Evolutionary conservation across 441 rosid genomes (phyloP), one percentile per base, ranked within the genome.

Genomic region (Corymbia citriodora): DNA sequence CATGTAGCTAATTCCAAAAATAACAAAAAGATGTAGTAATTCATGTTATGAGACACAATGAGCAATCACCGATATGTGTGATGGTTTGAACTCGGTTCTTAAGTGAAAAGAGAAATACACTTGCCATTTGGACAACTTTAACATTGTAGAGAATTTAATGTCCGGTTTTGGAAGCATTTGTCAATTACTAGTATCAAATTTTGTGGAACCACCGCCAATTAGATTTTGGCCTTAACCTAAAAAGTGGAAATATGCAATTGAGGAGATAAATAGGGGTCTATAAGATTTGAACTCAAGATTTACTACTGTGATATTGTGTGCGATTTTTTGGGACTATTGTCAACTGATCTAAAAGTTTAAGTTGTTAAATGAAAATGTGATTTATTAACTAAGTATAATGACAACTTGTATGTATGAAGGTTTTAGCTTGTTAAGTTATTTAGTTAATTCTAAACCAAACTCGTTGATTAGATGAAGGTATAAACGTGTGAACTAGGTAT

Each of bases 261-360:
- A 0, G 1, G 63, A 29, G n/a, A 6, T 13, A 59, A 59, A 59
- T 59, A 59, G 10, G 25, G 15, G 7, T 29, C 65, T 10, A 5
- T 29, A 59, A 25, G 25, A 59, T 59, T 59, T 59, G 10, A 59
- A 59, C 65, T 25, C 0, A 14, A 9, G 7, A 59, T 25, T 0
- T 25, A 23, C 25, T 59, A 25, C 11, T 59, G n/a, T 0, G 3
- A 59, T 25, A 59, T 0, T 0, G 25, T 59, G 11, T 10, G 2
- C 4, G 14, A 59, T 59, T 59, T 59, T 59, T 29, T 59, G 14
- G 11, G 3, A 59, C 11, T 1, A 10, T 59, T 0, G 0, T 0
- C 11, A 10, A 59, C 1, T 1, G 1, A 25, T 59, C 3, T 59
- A 25, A 59, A 59, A 59, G 3, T 25, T 25, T 25, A 10, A 59